Evolutionary conservation across 2,329 filamentous ascomycete genomes (phyloP).

Genomic region (Didymella exigua): DNA sequence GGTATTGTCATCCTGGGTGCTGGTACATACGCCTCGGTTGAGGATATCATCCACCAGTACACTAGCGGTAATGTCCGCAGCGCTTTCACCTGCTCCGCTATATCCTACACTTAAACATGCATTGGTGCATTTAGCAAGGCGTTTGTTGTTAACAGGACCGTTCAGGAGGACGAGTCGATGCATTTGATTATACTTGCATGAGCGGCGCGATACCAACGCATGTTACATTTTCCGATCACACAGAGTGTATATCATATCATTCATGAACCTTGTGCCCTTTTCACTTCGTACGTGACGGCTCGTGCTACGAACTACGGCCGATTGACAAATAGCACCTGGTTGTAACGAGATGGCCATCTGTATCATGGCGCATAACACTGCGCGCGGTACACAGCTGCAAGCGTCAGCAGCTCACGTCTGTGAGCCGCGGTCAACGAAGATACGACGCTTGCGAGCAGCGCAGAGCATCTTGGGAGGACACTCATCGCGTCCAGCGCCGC

Average conservation of each 20-base stretch:
- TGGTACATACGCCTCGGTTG: conserved; percentile 53
- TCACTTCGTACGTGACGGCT: too few species aligned
- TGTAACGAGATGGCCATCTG: too few species aligned
- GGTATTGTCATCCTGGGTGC: conserved; percentile 43
- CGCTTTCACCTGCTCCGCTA: conserved; percentile 49
- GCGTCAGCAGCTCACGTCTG: too few species aligned
- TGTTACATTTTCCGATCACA: background rate
- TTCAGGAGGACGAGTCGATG: background rate
- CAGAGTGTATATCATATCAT: background rate
- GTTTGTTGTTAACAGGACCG: conserved; percentile 5
- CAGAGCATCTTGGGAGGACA: too few species aligned
- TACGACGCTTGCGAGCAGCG: too few species aligned
- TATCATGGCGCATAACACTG: too few species aligned
- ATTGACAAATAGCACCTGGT: too few species aligned
- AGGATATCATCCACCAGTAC: conserved; percentile 53
- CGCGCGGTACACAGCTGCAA: too few species aligned
- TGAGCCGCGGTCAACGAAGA: too few species aligned
- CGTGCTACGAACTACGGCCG: too few species aligned
- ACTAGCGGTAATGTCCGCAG: conserved; percentile 45
- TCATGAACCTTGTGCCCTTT: too few species aligned
- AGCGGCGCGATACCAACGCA: conserved; percentile 5
- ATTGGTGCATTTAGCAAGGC: conserved; percentile 14
- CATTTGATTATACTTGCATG: conserved; percentile 5
- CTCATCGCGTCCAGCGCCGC: too few species aligned
- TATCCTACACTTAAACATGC: conserved; percentile 35